Evolutionary conservation across 495 filamentous ascomycete genomes (phyloP).

Genomic region (Hypomontagnella monticulosa): DNA sequence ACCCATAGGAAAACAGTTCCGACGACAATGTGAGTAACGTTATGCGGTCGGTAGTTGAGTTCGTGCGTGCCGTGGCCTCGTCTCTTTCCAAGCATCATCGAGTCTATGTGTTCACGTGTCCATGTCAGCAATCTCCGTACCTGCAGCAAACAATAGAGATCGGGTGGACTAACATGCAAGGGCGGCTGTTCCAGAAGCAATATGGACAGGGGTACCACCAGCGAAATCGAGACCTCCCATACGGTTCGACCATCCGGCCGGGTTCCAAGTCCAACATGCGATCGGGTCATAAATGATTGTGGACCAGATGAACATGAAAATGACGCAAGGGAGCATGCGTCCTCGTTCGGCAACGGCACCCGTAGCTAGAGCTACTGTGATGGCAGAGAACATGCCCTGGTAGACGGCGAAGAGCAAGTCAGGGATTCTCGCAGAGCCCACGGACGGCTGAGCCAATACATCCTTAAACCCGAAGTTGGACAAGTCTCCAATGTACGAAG

Average conservation of each 20-base stretch:
- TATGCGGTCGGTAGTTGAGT: slow-evolving; percentile 96
- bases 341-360: slow-evolving; percentile 94
- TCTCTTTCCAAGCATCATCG: slow-evolving; percentile 89
- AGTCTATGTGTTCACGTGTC: slow-evolving; percentile 61
- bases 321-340: slow-evolving; percentile 89
- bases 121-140: not conserved
- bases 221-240: slow-evolving; percentile 95
- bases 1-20: slow-evolving; percentile 99
- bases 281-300: slow-evolving; percentile 96
- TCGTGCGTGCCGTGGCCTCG: slow-evolving; percentile 87
- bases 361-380: slow-evolving; percentile 93
- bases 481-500: slow-evolving; percentile 84
- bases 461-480: slow-evolving; percentile 86
- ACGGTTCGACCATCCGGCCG: slow-evolving; percentile 80
- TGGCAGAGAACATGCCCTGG: slow-evolving; percentile 97
- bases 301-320: slow-evolving; percentile 97
- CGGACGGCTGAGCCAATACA: slow-evolving; percentile 82
- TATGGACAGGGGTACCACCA: slow-evolving; percentile 96
- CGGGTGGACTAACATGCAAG: slow-evolving; percentile 65
- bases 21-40: slow-evolving; percentile 95
- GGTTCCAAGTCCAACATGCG: slow-evolving; percentile 99
- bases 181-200: slow-evolving; percentile 87
- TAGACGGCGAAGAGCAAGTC: slow-evolving; percentile 93
- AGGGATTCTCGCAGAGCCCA: slow-evolving; percentile 81
- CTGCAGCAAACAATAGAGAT: slow-evolving; percentile 71